Percentiles rank a stretch among this genome's conserved stretches.
phyloP scores from a whole-genome alignment of 805 yeast species.

The Metschnikowia drakensbergensis region DNA sequence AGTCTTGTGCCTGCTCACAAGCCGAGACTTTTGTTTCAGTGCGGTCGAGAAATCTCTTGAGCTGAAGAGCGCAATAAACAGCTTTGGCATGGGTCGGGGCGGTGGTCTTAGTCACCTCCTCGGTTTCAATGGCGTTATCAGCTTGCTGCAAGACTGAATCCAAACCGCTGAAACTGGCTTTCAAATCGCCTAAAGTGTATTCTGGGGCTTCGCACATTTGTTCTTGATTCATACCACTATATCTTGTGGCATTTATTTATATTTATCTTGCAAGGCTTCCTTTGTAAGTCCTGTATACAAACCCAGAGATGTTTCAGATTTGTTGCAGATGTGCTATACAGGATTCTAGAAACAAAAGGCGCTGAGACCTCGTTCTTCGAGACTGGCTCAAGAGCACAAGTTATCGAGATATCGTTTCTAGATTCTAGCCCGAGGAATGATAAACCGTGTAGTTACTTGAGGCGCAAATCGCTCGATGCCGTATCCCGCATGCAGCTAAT shows the following conservation, averaged over 20 bases:
- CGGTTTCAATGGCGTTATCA: not conserved
- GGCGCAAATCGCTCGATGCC: not conserved
- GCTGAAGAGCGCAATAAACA: not conserved
- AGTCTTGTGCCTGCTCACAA: not conserved
- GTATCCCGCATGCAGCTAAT: not conserved
- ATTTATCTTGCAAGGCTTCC: not conserved
- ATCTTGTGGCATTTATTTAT: not conserved
- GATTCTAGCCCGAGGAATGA: no score
- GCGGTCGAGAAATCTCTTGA: not conserved
- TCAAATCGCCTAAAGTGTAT: not conserved
- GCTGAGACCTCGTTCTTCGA: no score
- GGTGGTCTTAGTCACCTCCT: not conserved
- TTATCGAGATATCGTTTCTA: no score
- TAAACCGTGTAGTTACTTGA: no score
- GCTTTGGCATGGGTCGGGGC: constrained; percentile 3
- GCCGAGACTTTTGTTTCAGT: not conserved
- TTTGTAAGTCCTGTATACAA: not conserved
- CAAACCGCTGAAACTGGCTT: not conserved
- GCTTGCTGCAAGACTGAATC: not conserved
- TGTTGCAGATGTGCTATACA: constrained; percentile 16
- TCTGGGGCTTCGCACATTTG: not conserved
- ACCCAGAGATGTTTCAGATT: constrained; percentile 8
- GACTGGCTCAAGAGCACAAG: no score
- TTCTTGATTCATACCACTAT: not conserved
- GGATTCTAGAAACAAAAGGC: not conserved